Conservation (phyloP, 345 rosid species). For the Eucalyptus curtisii region DNA sequence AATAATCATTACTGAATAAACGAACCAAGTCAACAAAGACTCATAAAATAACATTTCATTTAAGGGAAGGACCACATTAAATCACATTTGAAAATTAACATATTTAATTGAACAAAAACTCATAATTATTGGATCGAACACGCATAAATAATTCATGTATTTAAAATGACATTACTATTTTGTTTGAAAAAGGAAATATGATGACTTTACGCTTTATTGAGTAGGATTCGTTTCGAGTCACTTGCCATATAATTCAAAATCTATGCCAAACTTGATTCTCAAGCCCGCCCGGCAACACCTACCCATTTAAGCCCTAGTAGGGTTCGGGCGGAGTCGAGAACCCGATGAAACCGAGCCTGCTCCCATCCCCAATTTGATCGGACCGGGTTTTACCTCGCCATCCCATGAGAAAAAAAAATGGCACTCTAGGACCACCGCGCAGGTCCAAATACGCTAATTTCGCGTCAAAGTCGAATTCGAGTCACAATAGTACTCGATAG, state of each 20-base stretch:
- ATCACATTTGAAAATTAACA: not conserved
- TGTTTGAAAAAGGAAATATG: not conserved
- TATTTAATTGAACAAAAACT: not conserved
- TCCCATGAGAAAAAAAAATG: not conserved
- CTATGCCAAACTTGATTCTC: not conserved
- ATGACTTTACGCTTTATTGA: fast-evolving
- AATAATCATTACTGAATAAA: not conserved
- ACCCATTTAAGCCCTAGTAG: not conserved
- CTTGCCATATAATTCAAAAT: not conserved
- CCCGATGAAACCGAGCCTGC: fast-evolving
- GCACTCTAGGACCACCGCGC: not conserved
- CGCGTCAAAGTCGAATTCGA: not conserved
- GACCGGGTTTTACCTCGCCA: not conserved
- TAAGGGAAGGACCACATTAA: not conserved
- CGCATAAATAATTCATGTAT: fast-evolving
- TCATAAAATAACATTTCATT: not conserved
- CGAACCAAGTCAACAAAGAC: not conserved
- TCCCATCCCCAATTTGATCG: fast-evolving
- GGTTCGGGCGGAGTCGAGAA: fast-evolving
- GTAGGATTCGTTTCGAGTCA: not conserved
- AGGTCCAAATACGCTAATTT: not conserved
- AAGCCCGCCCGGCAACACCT: fast-evolving
- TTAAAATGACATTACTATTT: not conserved
- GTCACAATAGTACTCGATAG: not conserved
- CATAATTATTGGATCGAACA: not conserved